Base-by-base conservation (phyloP, 495 filamentous ascomycete species). In the Aspergillus conjunctus region DNA sequence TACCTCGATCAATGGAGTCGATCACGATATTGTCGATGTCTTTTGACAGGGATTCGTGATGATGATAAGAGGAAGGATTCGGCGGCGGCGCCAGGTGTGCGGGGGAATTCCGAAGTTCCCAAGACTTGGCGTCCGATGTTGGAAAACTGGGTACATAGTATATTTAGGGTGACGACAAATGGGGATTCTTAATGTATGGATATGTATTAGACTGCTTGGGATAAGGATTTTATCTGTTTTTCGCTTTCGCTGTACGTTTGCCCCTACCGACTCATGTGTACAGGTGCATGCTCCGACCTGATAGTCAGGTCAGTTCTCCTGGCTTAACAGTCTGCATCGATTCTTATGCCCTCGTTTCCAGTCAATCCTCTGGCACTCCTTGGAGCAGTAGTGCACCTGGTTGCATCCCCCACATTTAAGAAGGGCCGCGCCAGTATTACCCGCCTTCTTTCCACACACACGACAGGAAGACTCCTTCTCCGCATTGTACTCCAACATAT, bases 301-400 rank as follows among this genome's bases (percentile, higher is more conserved):
- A 26, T 26, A 26, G 26, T 2, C 26, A 2, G 26, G 26, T 26
- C 26, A 26, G 26, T 26, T 5, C 26, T 26, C 26, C 26, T 26
- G 26, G 26, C 39, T 43, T 17, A 43, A 43, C 12, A 17, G 4
- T 17, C 12, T 43, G 9, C 39, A 43, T 17, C 39, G 39, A 4
- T 43, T 17, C 17, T 43, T 43, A 43, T 43, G 39, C 7, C 39
- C 39, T 12, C 45, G 45, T 22, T 49, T 49, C 45, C 45, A 49
- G n/a, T 49, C 45, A 49, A 49, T 49, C 12, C 20, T 49, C 45
- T 52, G 50, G 4, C 50, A 52, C 8, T 31, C 26, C 21, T 37
- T 52, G 18, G 50, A 52, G 18, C 50, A 52, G 26, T 52, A 52
- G 4, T 14, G 9, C 11, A 37, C 50, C 15, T 14, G 18, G 21